These are phyloP conservation scores for Diatrype stigma DNA, from an alignment of 2,329 filamentous ascomycete species.

Conservation along the genomic window DNA sequence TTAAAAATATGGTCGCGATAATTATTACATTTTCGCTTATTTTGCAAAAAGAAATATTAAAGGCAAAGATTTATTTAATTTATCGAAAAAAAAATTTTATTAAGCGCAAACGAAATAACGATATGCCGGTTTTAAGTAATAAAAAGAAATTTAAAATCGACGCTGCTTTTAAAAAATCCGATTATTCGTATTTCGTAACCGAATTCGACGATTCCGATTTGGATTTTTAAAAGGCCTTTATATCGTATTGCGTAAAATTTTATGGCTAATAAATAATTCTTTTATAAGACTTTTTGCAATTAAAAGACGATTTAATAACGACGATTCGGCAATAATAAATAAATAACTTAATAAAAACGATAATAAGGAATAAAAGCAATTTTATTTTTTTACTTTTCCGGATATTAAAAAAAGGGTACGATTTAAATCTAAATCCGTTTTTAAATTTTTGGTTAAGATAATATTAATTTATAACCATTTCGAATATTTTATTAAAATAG, in stretches of 20 bases:
- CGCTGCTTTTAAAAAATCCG: not conserved
- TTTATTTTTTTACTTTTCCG: too few relatives aligned
- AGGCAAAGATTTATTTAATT: not conserved
- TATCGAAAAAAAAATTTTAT: not conserved
- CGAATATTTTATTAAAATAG: not conserved
- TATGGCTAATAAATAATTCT: not conserved
- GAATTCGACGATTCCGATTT: not conserved
- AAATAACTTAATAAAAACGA: too few relatives aligned
- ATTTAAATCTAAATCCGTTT: too few relatives aligned
- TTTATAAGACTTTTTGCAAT: too few relatives aligned
- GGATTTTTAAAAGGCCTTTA: not conserved
- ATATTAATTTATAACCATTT: too few relatives aligned
- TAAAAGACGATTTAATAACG: too few relatives aligned
- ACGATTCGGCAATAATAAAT: too few relatives aligned
- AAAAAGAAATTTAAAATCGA: not conserved
- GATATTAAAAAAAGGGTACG: too few relatives aligned
- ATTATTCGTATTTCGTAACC: not conserved
- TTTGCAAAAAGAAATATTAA: not conserved
- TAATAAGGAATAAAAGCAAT: too few relatives aligned
- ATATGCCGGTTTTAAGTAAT: too few relatives aligned
- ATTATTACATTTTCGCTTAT: not conserved
- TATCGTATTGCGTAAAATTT: not conserved
- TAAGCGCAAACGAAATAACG: not conserved
- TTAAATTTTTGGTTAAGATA: too few relatives aligned
- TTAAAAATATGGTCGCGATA: not conserved